Evolutionary conservation across 495 filamentous ascomycete genomes (phyloP), one percentile per base, ranked within the genome.

Genomic region (Lasiosphaeria ovina): DNA sequence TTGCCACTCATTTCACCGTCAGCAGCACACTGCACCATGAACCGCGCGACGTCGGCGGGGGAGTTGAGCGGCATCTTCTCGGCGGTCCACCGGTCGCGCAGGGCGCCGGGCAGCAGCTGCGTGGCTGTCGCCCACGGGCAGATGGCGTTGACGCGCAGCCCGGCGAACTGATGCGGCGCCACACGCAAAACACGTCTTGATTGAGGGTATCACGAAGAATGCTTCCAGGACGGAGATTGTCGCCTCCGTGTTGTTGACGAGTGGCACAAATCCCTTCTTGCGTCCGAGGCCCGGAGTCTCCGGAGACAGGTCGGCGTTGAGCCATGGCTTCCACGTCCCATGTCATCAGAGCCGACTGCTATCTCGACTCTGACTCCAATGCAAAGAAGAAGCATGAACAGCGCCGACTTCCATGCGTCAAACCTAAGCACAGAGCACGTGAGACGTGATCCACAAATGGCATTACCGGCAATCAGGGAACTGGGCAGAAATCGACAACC

Each of bases 81-180:
- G 58, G 72, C 64, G 17, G 66, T 58, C 81, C 81, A 84, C 12
- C 65, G 64, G 10, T 74, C 66, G 50, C 73, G 24, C 24, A 24
- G 64, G 16, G 82, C 71, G 14, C 74, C 76, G 45, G 70, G 69
- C 8, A 77, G 73, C 16, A 79, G 74, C 10, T 72, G 69, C 6
- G 76, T 81, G 48, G 75, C 65, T 2, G 79, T 81, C 67, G 80
- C 77, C 81, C 80, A 84, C 1, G 82, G 82, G 61, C 81, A 83
- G 55, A 84, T 73, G 12, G 77, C 76, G 62, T 84, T 85, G 58
- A 78, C 74, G 24, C 82, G 76, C 24, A 83, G 24, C 24, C 24
- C 67, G 40, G 69, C 65, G 61, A 78, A 74, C 0, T 73, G 68
- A 0, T 66, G 65, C 4, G 74, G 71, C 42, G 79, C n/a, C n/a